A percentile compares a stretch with the other conserved stretches of the same genome.
Evolutionary conservation across 2,329 filamentous ascomycete species (phyloP).

Genomic region (Phoma sp.): DNA sequence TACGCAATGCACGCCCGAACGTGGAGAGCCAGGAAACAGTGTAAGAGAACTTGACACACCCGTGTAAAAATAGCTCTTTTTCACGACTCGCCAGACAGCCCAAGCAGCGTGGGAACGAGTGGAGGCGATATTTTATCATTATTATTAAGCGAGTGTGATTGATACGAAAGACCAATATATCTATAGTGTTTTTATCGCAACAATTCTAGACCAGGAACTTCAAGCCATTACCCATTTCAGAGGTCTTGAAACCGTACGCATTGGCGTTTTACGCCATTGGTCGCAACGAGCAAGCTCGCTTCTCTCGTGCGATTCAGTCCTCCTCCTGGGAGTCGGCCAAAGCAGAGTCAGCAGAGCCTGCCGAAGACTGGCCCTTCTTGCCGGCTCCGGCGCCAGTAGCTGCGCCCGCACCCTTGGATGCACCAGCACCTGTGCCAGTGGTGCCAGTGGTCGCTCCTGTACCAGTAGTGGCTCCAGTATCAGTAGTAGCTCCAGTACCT

Average conservation of each 20-base stretch:
- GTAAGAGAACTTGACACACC: too few relatives aligned
- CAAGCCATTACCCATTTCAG: too few relatives aligned
- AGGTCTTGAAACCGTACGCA: too few relatives aligned
- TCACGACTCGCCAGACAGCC: too few relatives aligned
- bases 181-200: too few relatives aligned
- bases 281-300: neutral
- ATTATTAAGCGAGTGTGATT: conserved; percentile 1
- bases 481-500: conserved; percentile 3
- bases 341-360: conserved; percentile 18
- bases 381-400: conserved; percentile 3
- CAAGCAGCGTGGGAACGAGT: too few relatives aligned
- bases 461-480: conserved; percentile 1
- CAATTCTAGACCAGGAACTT: too few relatives aligned
- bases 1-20: too few relatives aligned
- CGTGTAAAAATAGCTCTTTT: too few relatives aligned
- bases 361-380: neutral
- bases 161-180: too few relatives aligned
- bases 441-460: neutral
- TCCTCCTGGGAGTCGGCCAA: conserved; percentile 25
- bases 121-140: too few relatives aligned
- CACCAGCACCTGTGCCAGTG: conserved; percentile 6
- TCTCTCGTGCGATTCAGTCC: conserved; percentile 11
- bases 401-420: conserved; percentile 3
- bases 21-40: too few relatives aligned
- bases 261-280: neutral